Base-by-base conservation (phyloP, 441 rosid species). In the Populus hybrid region DNA sequence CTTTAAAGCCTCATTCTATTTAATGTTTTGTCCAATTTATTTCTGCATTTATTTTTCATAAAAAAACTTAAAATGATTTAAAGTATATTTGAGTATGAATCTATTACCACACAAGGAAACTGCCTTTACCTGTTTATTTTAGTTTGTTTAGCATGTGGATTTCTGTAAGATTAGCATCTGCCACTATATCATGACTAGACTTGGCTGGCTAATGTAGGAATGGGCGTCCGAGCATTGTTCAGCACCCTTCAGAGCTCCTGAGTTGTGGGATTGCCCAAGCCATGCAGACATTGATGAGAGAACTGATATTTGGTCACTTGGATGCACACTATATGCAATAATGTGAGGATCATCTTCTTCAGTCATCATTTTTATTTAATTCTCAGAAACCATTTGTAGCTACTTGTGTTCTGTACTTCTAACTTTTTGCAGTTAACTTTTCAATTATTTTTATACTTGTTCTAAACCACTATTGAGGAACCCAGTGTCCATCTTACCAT, bases 181-280 rank as follows among this genome's bases (percentile, higher is more conserved):
- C 16, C 21, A 70, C 59, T 21, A 24, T 64, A 54, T 67, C 50
- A 67, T 83, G 35, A 81, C 70, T 77, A 71, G 54, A 57, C 61
- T 76, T 77, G 72, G 80, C 73, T 76, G 76, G 67, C 10, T 79
- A 72, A 8, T 73, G 11, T 78, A 97, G 98, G 99, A 97, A 82
- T 94, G 99, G 98, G 90, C 99, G 82, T 83, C 97, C 61, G 97
- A 93, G 80, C 98, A 96, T 85, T 94, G 98, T 82, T 90, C 98
- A 63, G 99, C 99, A 81, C 98, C 98, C 66, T 89, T 90, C 81
- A 92, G 99, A 87, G 98, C 99, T 79, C 99, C 99, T 20, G 99
- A 94, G 83, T 87, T 97, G 77, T 97, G 98, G 98, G 98, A 97
- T 82, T 93, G 98, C 87, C 98, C 98, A 36, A 97, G 99, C 79